Evolutionary conservation across 495 filamentous ascomycete genomes (phyloP).

Genomic region (Penicillium lagena): DNA sequence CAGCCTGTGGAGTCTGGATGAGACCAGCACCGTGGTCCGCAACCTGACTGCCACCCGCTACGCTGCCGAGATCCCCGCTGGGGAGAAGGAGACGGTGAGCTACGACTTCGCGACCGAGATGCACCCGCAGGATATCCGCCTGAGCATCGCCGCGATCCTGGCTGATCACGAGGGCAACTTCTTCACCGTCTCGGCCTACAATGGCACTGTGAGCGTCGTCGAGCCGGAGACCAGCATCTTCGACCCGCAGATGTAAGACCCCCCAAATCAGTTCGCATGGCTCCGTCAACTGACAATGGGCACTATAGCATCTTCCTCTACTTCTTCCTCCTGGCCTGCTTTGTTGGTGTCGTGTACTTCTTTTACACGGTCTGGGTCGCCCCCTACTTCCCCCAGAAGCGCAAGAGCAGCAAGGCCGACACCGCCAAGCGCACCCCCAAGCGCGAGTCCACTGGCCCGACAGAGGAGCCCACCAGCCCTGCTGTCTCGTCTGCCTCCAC

Average conservation of each 20-base stretch:
- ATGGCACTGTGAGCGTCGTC: constrained; percentile 82
- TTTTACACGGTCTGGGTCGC: constrained; percentile 98
- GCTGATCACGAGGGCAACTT: constrained; percentile 57
- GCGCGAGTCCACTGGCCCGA: constrained; percentile 56
- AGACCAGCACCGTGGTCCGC: constrained; percentile 57
- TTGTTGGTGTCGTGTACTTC: constrained; percentile 80
- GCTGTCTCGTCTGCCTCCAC: constrained; percentile 64
- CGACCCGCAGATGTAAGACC: constrained; percentile 87
- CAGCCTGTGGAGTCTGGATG: constrained; percentile 57
- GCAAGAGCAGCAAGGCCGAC: constrained; percentile 56
- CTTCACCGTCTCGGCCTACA: constrained; percentile 75
- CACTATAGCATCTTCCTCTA: constrained; percentile 84
- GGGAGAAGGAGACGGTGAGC: constrained; percentile 65
- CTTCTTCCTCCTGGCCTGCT: constrained; percentile 74
- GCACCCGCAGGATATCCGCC: constrained; percentile 80
- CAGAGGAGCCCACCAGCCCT: constrained; percentile 54
- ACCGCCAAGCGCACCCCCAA: constrained; percentile 56
- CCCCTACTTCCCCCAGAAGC: constrained; percentile 90
- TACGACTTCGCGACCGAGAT: constrained; percentile 88
- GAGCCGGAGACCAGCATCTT: constrained; percentile 90
- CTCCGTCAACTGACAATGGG: constrained; percentile 16
- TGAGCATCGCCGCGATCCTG: constrained; percentile 71
- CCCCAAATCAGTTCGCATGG: constrained; percentile 1
- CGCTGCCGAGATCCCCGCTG: constrained; percentile 68
- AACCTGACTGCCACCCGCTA: constrained; percentile 79